phyloP scores from a whole-genome alignment of 805 yeast genomes.

The Saturnispora zaruensis region DNA sequence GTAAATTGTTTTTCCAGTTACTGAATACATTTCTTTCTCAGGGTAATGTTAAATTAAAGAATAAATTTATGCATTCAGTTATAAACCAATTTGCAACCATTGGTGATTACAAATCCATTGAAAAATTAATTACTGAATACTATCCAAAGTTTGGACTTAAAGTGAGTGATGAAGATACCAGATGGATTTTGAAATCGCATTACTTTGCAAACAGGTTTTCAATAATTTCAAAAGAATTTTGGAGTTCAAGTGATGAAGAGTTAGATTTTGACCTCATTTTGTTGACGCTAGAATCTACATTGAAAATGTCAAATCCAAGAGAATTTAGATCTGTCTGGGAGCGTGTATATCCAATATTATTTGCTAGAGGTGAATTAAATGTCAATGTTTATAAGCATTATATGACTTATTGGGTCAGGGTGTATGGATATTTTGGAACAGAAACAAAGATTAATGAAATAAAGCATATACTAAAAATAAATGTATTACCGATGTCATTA shows the following conservation, averaged over 20 bases:
- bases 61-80: conserved; percentile 13
- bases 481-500: conserved; percentile 16
- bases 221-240: conserved; percentile 17
- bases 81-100: conserved; percentile 15
- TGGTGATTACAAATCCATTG: conserved; percentile 23
- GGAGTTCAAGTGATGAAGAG: conserved; percentile 3
- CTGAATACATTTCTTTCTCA: conserved; percentile 22
- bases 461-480: conserved; percentile 4
- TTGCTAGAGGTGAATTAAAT: conserved; percentile 8
- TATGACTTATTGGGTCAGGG: conserved; percentile 18
- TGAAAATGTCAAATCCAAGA: conserved; percentile 11
- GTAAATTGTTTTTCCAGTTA: conserved; percentile 28
- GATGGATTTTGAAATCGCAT: conserved; percentile 23
- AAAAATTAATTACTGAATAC: conserved; percentile 16
- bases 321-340: conserved; percentile 20
- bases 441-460: conserved; percentile 15
- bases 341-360: conserved; percentile 9
- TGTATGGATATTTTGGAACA: conserved; percentile 13
- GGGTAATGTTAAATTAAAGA: conserved; percentile 6
- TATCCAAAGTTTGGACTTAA: conserved; percentile 20
- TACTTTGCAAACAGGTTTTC: conserved; percentile 19
- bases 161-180: conserved; percentile 14
- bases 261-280: conserved; percentile 14
- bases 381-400: conserved; percentile 16
- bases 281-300: conserved; percentile 21